These are phyloP conservation scores for Pterulicium gracile DNA, from an alignment of 1,284 basidiomycete species.

Conservation along the genomic window DNA sequence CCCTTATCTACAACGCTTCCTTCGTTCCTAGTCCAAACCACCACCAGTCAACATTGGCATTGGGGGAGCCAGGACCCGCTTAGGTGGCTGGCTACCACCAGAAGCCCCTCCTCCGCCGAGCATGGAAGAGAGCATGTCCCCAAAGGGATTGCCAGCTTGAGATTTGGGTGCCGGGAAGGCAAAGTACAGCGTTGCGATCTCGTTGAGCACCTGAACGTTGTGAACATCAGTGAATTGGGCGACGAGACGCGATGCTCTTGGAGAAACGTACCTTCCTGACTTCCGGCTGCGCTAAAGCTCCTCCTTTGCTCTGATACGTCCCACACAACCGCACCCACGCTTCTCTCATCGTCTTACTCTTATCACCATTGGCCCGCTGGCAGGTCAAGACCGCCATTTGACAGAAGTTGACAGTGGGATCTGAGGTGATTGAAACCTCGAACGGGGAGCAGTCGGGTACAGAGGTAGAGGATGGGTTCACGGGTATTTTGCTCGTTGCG, in stretches of 20 bases:
- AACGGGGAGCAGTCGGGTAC: conserved; percentile 35
- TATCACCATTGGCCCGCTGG: conserved; percentile 71
- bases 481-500: conserved; percentile 12
- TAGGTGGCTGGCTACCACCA: conserved; percentile 16
- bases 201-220: conserved; percentile 29
- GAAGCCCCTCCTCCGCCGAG: conserved; percentile 57
- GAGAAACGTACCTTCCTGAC: conserved; percentile 57
- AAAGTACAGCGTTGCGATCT: conserved; percentile 71
- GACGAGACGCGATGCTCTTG: neutral
- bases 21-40: neutral
- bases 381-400: conserved; percentile 80
- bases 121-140: conserved; percentile 75
- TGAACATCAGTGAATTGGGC: conserved; percentile 5
- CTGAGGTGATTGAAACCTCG: conserved; percentile 64
- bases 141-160: conserved; percentile 67
- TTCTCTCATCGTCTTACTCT: conserved; percentile 62
- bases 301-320: conserved; percentile 63
- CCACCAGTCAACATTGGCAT: neutral
- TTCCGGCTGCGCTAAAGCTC: conserved; percentile 51
- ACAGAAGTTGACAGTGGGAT: conserved; percentile 72
- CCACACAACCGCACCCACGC: conserved; percentile 78
- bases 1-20: too few relatives aligned
- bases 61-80: neutral
- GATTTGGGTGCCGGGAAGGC: conserved; percentile 63
- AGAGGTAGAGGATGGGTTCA: conserved; percentile 18